phyloP scores from a whole-genome alignment of 2,329 filamentous ascomycete genomes.

The Hirsutella minnesotensis region DNA sequence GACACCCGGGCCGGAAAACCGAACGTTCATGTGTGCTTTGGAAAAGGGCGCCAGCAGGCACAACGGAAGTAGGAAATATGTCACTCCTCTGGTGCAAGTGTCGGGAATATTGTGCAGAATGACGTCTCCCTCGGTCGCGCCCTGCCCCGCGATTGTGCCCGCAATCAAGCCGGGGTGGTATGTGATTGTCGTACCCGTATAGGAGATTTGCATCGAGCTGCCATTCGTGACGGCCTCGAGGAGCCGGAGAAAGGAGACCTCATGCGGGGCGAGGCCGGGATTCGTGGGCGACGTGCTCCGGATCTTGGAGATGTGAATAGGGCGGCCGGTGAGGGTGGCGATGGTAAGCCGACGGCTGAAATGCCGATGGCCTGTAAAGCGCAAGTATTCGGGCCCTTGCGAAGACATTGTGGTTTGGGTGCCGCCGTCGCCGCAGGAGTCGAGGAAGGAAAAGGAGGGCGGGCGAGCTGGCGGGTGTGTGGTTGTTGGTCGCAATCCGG shows the following conservation, averaged over 20 bases:
- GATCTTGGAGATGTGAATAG: constrained; percentile 89
- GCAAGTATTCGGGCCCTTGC: constrained; percentile 43
- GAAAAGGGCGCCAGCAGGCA: constrained; percentile 88
- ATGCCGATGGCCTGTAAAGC: constrained; percentile 74
- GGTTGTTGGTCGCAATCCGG: background rate
- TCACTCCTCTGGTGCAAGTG: constrained; percentile 67
- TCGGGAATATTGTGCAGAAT: constrained; percentile 72
- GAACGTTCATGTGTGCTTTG: constrained; percentile 80
- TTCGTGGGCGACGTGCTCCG: constrained; percentile 74
- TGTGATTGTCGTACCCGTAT: constrained; percentile 85
- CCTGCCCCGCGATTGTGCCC: constrained; percentile 65
- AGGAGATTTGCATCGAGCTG: constrained; percentile 86
- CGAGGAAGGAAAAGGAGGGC: constrained; percentile 1
- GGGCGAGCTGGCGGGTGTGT: background rate
- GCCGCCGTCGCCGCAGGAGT: background rate
- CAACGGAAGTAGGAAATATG: constrained; percentile 83
- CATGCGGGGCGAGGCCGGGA: constrained; percentile 81
- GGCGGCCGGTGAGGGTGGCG: constrained; percentile 78
- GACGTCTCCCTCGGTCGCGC: constrained; percentile 58
- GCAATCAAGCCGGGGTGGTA: constrained; percentile 91
- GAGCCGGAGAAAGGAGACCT: constrained; percentile 90
- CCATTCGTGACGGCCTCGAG: constrained; percentile 94
- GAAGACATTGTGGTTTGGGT: constrained; percentile 18
- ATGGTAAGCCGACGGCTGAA: constrained; percentile 78
- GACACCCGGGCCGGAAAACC: constrained; percentile 81